Base-by-base conservation (phyloP, 306 rosid species). In the Trifolium dubium region DNA sequence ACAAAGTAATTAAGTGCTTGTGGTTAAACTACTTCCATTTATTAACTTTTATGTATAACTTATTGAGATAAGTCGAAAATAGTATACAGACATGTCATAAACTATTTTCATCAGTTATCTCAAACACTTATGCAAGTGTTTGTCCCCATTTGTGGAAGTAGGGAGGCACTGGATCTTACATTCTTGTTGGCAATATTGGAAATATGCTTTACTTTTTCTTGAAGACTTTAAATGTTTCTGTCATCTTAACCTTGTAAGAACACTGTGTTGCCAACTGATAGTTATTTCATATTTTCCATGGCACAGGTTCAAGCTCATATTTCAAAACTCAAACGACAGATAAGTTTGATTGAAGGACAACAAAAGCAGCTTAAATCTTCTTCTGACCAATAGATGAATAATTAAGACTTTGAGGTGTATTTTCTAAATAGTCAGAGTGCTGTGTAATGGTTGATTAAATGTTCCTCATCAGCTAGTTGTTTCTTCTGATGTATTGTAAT, bases 271-370 rank as follows among this genome's bases (percentile, higher is more conserved):
- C 44, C 50, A 60, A 53, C 51, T 75, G 79, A 83, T 40, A 8
- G 47, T 61, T n/a, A 29, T 35, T 65, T 79, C 23, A 15, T 73
- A 37, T 73, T 64, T 37, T 56, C 43, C 54, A 65, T 68, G 70
- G 40, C 12, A 55, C 56, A 88, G 93, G 90, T 90, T 63, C 96
- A 90, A 88, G 85, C 90, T 80, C 90, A 85, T 76, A 83, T 85
- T 68, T 89, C 89, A 40, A 86, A 88, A 84, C 89, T 86, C 84
- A 76, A 80, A 67, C 80, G 87, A 76, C 88, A 83, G 78, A 85
- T 90, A 64, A 82, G 43, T 77, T 19, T 83, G 75, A 55, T 85
- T 68, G 89, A 88, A 14, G 91, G 86, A 68, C 89, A 76, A 76
- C 87, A 88, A 67, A 87, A 86, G 71, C 89, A 75, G 76, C 61